Base-by-base conservation (phyloP, 768 basidiomycete species). In the Pholiota conissans region DNA sequence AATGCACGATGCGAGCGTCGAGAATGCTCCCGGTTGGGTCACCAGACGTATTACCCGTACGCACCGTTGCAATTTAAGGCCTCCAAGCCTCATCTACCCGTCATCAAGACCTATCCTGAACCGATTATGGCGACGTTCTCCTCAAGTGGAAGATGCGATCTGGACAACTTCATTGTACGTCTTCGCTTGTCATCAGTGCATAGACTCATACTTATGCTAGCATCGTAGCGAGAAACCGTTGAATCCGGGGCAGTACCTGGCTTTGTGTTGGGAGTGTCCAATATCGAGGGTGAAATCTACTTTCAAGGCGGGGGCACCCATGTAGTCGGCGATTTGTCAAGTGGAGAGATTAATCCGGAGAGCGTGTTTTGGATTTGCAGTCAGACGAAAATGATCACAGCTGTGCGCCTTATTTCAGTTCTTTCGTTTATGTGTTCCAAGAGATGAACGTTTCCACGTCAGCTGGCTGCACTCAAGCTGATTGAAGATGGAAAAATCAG, bases 341-440 rank as follows among this genome's bases (percentile, higher is more conserved):
- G 65, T 37, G 70, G 64, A 2, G 59, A 64, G 11, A 54, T 76
- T 14, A 63, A 61, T 48, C 63, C 69, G 5, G 69, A 75, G 53
- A 69, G 69, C 16, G 53, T 76, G n/a, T 74, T 74, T 52, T 76
- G 74, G 75, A 67, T 77, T 27, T 75, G 74, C 56, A 77, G 76
- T 52, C 72, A 74, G 57, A 73, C 74, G 1, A 76, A 77, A 60
- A 59, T 76, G 60, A 65, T 76, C 26, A 63, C 68, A 37, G 61
- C 70, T 14, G 76, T 71, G 49, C 1, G 71, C 63, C 10, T 24
- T 45, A 34, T 34, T 57, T 34, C 30, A 40, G 11, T 27, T 26
- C 2, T 30, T 28, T 20, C 5, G 3, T 5, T 45, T 1, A 6
- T 13, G 20, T n/a, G 8, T 46, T 1, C 7, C 24, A 26, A n/a